Evolutionary conservation across 2,329 filamentous ascomycete species (phyloP).

Genomic region (Diaporthe amygdali): DNA sequence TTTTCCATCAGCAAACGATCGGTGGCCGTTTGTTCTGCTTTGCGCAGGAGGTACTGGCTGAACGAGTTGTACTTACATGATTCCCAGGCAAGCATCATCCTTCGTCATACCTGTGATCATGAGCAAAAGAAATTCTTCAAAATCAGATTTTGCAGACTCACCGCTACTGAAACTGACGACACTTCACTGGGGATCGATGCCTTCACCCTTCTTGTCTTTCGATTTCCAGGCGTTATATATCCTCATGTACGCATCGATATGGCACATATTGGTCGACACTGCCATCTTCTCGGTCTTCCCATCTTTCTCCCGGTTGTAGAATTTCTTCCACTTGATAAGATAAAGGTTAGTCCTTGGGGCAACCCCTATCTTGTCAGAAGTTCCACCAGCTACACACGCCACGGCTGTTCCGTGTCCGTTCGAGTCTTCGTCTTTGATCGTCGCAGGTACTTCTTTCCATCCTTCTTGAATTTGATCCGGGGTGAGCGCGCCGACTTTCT

Average conservation of each 20-base stretch:
- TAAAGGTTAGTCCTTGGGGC: not conserved
- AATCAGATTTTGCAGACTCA: not conserved
- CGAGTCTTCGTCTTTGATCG: not conserved
- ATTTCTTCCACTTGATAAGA: not conserved
- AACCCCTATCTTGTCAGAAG: not conserved
- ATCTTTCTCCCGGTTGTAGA: not conserved
- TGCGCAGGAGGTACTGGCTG: not conserved
- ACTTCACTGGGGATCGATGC: not conserved
- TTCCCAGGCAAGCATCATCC: not conserved
- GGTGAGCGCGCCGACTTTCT: not conserved
- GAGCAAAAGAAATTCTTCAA: not conserved
- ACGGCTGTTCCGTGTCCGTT: not conserved
- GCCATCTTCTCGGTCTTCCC: not conserved
- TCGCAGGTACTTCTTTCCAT: not conserved
- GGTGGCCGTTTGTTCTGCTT: not conserved
- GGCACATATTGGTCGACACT: not conserved
- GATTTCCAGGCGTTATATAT: not conserved
- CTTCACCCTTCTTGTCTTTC: not conserved
- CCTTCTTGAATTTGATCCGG: not conserved
- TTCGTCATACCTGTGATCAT: not conserved
- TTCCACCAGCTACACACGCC: not conserved
- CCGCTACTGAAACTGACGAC: slow-evolving; percentile 5
- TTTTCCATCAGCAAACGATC: not conserved
- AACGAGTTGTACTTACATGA: not conserved
- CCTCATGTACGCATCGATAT: not conserved